phyloP scores from a whole-genome alignment of 345 rosid species.

The Pugionium cornutum region DNA sequence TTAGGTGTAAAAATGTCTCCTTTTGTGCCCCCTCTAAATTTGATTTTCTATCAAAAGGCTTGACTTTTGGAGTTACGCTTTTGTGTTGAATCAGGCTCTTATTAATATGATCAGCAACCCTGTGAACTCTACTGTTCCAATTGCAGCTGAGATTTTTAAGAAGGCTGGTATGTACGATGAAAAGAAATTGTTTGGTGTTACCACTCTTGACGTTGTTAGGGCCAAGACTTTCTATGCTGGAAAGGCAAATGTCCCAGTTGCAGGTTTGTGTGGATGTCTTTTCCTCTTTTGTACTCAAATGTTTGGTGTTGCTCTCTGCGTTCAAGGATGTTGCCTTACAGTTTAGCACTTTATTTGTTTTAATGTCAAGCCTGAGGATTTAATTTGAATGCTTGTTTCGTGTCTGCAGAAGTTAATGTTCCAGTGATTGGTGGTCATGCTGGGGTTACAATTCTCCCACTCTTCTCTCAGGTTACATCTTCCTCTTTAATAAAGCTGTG shows the following conservation, averaged over 20 bases:
- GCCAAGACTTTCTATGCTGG: constrained; percentile 86
- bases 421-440: constrained; percentile 93
- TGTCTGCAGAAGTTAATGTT: constrained; percentile 62
- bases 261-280: constrained; percentile 25
- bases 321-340: neutral
- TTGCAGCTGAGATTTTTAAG: constrained; percentile 76
- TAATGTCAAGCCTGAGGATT: neutral
- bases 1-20: neutral
- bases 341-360: neutral
- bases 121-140: constrained; percentile 81
- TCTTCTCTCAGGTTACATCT: constrained; percentile 66
- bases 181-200: constrained; percentile 72
- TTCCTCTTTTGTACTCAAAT: neutral
- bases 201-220: constrained; percentile 85
- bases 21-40: neutral
- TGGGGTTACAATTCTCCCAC: constrained; percentile 76
- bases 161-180: constrained; percentile 72
- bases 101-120: constrained; percentile 85
- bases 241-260: constrained; percentile 59
- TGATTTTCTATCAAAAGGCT: neutral
- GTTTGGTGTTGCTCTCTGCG: neutral
- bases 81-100: constrained; percentile 48
- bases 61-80: neutral
- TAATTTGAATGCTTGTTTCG: constrained; percentile 13
- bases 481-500: constrained; percentile 8